Percentiles rank a stretch among this genome's conserved stretches.
Conservation (phyloP, 1,139 yeast species). For the Taphrina wiesneri region DNA sequence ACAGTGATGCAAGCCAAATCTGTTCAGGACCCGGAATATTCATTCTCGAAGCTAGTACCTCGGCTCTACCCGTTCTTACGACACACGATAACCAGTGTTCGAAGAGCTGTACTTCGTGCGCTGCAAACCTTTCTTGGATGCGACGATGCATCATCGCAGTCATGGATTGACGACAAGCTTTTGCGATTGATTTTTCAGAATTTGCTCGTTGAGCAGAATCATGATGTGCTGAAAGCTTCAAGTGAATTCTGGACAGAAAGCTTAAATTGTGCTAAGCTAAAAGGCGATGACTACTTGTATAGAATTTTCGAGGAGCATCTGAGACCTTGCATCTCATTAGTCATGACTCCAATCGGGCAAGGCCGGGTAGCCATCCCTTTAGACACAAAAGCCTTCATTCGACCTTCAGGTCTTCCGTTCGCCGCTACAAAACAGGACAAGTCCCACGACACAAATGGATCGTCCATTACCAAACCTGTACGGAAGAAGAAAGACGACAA, state of each 20-base stretch:
- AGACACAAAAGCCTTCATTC: slow-evolving; percentile 70
- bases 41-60: slow-evolving; percentile 80
- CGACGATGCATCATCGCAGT: slow-evolving; percentile 56
- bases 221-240: slow-evolving; percentile 67
- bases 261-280: background rate
- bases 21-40: slow-evolving; percentile 47
- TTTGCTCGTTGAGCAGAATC: slow-evolving; percentile 81
- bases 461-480: slow-evolving; percentile 38
- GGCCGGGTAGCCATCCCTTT: slow-evolving; percentile 84
- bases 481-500: slow-evolving; percentile 42
- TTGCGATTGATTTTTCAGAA: slow-evolving; percentile 82
- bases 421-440: slow-evolving; percentile 34
- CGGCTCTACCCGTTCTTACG: slow-evolving; percentile 87
- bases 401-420: slow-evolving; percentile 66
- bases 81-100: slow-evolving; percentile 88
- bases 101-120: slow-evolving; percentile 84
- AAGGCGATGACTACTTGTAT: background rate
- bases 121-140: slow-evolving; percentile 73
- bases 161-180: slow-evolving; percentile 76
- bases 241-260: slow-evolving; percentile 55
- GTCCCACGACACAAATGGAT: slow-evolving; percentile 3
- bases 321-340: slow-evolving; percentile 63
- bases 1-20: slow-evolving; percentile 68
- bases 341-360: slow-evolving; percentile 93
- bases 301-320: slow-evolving; percentile 49